Base-by-base conservation (phyloP, 1,284 basidiomycete species). In the Cryptococcus floricola region DNA sequence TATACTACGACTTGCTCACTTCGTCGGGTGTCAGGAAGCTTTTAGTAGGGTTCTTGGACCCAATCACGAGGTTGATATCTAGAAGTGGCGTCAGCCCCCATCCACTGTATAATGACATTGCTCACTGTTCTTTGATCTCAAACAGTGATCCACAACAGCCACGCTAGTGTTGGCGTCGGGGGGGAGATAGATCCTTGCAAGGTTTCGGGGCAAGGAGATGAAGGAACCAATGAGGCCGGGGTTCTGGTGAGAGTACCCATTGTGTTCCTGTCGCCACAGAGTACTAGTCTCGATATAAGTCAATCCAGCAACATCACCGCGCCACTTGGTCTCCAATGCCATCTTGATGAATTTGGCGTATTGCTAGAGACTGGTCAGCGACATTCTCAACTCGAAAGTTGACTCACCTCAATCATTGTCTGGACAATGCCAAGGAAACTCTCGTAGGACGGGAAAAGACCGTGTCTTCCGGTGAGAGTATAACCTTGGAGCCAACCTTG, bases 401-500 rank as follows among this genome's bases (percentile, higher is more conserved):
- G 5, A 56, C 62, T 39, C 18, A 59, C 62, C 52, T 76, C 68
- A 31, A 77, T 71, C 78, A 80, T 79, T 18, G 78, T 77, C 18
- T 73, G 71, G 18, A 79, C 75, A 56, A 79, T 79, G 48, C 71
- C 69, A 23, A 75, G 61, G 69, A 75, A 75, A 48, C 65, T 87
- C 74, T 95, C 91, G 75, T 94, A 94, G 46, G 84, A 87, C 2
- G 90, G 89, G 84, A 94, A 91, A 28, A 94, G 79, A 25, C 83
- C 89, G 1, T 88, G 88, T 39, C 91, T 82, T 16, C 90, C 80
- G 16, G 78, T 78, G 41, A 72, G 56, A 47, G 87, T 88, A 73
- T 91, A 92, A 2, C 89, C 89, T 73, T 91, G 88, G 23, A 91
- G 79, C 84, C 89, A 90, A 23, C 87, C 91, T 73, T 93, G 88